Base-by-base conservation (phyloP, 345 rosid species). In the Salix dunnii region DNA sequence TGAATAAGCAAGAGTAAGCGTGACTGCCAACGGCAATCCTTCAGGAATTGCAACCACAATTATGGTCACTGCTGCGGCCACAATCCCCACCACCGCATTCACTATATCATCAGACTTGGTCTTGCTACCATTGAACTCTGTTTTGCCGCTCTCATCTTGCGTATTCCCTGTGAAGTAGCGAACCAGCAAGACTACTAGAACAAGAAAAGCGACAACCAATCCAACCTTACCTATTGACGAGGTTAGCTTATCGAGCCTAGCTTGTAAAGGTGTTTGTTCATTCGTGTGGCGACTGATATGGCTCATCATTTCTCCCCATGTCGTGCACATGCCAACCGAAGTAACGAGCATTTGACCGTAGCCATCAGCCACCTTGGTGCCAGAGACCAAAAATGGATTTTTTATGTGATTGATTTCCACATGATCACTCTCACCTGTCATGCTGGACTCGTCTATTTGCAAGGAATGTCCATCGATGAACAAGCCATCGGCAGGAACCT, bases 1-100 rank as follows among this genome's bases (percentile, higher is more conserved):
- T 0, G 95, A 92, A 77, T 90, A 94, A 2, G 96, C 97, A 2
- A 94, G 86, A 3, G 97, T 91, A 0, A 94, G 73, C 0, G 97
- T 92, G 55, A 94, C 98, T 16, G 96, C 98, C 66, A 94, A 72
- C 3, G 96, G 97, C 63, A 94, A 58, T 9, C 97, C 97, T 82
- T 90, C 96, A 0, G 98, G 97, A 40, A 94, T 90, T 1, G 94
- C 97, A 42, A 90, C 98, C n/a, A 93, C 97, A 0, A 90, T 87
- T n/a, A 91, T 93, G 0, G 97, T 91, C 16, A 91, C 91, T 3
- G 95, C 91, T 21, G 89, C 87, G 0, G 98, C 91, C 1, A 94
- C 87, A 63, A 94, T 90, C 11, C 80, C 78, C 42, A 94, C 89
- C 0, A 94, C 90, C 0, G 90, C 84, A n/a, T 89, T 82, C 38